Evolutionary conservation across 179 eudicot genomes (phyloP).

Genomic region (Sideroxylon spinosum): DNA sequence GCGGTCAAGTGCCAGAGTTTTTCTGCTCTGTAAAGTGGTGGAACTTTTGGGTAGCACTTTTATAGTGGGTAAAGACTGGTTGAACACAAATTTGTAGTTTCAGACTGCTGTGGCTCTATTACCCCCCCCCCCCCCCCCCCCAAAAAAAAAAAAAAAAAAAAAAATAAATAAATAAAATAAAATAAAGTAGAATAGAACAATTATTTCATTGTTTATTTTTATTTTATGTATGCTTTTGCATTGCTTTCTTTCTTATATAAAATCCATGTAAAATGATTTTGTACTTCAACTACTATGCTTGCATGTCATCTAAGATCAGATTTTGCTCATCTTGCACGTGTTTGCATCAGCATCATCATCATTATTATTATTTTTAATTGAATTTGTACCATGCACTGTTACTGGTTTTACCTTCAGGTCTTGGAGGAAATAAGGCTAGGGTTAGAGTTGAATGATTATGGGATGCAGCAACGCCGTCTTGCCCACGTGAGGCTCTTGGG

Average conservation of each 20-base stretch:
- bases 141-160: too few species aligned
- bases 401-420: conserved; percentile 47
- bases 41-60: neutral
- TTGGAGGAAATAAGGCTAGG: conserved; percentile 90
- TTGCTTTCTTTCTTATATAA: neutral
- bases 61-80: neutral
- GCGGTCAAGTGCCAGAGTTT: neutral
- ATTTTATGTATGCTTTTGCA: neutral
- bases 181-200: too few species aligned
- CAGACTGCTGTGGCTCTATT: neutral
- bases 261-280: neutral
- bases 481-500: conserved; percentile 97
- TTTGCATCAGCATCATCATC: too few species aligned
- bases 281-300: neutral
- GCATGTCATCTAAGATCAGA: neutral
- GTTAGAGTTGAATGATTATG: conserved; percentile 86
- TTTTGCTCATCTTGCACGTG: neutral
- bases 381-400: neutral
- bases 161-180: too few species aligned
- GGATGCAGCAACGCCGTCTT: conserved; percentile 89
- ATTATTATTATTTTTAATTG: neutral
- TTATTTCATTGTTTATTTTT: neutral
- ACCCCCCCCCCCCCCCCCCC: too few species aligned
- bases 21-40: neutral
- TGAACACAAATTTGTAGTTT: neutral